Evolutionary conservation across 2,329 filamentous ascomycete genomes (phyloP), one percentile per base, ranked within the genome.

Genomic region (Fusarium anthophilum): DNA sequence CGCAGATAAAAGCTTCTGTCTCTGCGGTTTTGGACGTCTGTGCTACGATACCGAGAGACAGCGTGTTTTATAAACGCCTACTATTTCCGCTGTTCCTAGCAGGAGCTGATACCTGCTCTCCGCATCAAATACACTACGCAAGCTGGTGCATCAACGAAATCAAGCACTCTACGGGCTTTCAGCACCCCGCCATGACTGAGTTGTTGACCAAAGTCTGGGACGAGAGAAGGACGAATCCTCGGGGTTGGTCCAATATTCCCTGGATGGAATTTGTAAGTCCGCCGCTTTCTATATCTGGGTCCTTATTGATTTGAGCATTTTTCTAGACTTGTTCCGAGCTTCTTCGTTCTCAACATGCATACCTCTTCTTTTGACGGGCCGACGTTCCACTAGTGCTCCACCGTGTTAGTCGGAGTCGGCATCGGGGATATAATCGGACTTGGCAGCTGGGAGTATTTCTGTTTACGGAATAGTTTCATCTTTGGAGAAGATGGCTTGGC

Each of bases 231-330:
- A 59, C 51, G 2, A 75, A 76, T 20, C 55, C 64, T 8, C 58
- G 57, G 2, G 75, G 66, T 5, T 68, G 66, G 74, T 63, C 39
- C 3, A 76, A 80, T 12, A 48, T 80, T 17, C 76, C 76, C 2
- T 78, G 77, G 78, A 80, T 78, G 77, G 78, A 78, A 55, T 80
- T 79, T n/a, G 79, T 79, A 41, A 58, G 77, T 67, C 28, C 8
- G 12, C 22, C 22, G 18, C 30, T 5, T 32, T 15, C 17, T 9
- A 3, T 4, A 1, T 20, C 2, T 8, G 24, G 17, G 0, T 15
- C 11, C 3, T 2, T 35, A n/a, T 51, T 61, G n/a, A 72, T 17
- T 6, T 2, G 3, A n/a, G 28, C 6, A 7, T 30, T 2, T 22
- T 1, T 15, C n/a, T 9, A 76, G 74, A 75, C 72, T 13, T 77